Base-by-base conservation (phyloP, 805 yeast genomes). In the Saturnispora gosingensis region DNA sequence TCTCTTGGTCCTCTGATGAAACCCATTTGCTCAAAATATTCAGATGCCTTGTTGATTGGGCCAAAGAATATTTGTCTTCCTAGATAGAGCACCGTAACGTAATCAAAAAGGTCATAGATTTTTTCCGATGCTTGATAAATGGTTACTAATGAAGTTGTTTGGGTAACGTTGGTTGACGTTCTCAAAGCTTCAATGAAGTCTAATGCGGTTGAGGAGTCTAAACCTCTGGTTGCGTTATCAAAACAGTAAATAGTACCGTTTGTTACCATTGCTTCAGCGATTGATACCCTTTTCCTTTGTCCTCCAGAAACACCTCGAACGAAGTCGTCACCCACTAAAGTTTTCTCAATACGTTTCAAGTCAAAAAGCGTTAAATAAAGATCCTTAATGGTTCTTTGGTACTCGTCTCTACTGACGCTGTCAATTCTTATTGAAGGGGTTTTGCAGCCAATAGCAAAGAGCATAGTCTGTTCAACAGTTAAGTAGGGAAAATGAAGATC, bases 161-260 rank as follows among this genome's bases (percentile, higher is more conserved):
- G 36, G 4, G 53, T 45, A n/a, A 55, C 43, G 16, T 48, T 46
- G 3, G 63, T 51, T 2, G 57, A 43, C 22, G 56, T 75, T 59
- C 85, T 80, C 54, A 86, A 72, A 20, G 88, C 83, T 55, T 79
- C 72, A 40, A 84, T 73, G 60, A 80, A 86, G 62, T 85, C 90
- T 56, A 83, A 72, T 3, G 95, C 95, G 42, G 93, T 85, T 10
- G 93, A 85, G 4, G 93, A 76, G 68, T 86, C 95, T 54, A 87
- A 73, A 59, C 95, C 95, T 71, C 93, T 78, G 5, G 95, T 87
- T 5, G 91, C 84, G 61, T 87, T 87, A 71, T 86, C 90, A 80
- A 86, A 83, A 66, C 85, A 80, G 56, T 77, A 82, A 48, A 83
- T 71, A 46, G 77, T 70, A 30, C 88, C 83, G 28, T 82, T 79